Base-by-base conservation (phyloP, 495 filamentous ascomycete species). In the Lasiosphaeriaceae sp. region DNA sequence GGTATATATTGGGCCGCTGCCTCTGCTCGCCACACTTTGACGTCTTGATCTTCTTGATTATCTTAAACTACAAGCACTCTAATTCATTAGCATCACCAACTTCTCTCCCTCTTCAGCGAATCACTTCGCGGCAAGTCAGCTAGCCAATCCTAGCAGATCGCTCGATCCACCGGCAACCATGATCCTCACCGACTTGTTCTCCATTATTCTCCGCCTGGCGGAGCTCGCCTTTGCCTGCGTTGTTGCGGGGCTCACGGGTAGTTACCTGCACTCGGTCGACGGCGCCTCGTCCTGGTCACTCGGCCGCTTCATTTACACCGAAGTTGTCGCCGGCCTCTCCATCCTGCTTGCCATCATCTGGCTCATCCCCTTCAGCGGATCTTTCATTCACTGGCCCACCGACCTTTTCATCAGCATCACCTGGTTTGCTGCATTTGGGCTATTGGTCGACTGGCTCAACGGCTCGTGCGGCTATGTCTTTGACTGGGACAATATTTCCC, bases 401-500 rank as follows among this genome's bases (percentile, higher is more conserved):
- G 85, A 88, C 59, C 39, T 87, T 45, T 31, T 86, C 55, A 75
- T 88, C 47, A 81, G 78, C 21, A 64, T 85, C 20, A 72, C 76
- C 50, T 88, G 85, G 85, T 86, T 85, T 57, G 81, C 82, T 12
- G 79, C 79, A 20, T 87, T 87, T 56, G 85, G 84, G 55, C 71
- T 87, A 9, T 61, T 85, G 14, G 83, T 88, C 47, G 74, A 86
- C 58, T 80, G 79, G 52, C 49, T 69, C 7, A 52, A 66, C 16
- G 62, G 78, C 45, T 61, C 70, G 39, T 89, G 86, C 65, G 86
- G 84, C 49, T 75, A 88, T 65, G 89, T 96, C 11, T 92, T 96
- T 5, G 89, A 97, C 69, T 96, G 94, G 50, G 87, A 92, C 62
- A 90, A 95, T 65, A 89, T 97, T 45, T 90, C 89, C 2, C 92